Evolutionary conservation across 2,329 filamentous ascomycete genomes (phyloP).

Genomic region (Triangularia setosa): DNA sequence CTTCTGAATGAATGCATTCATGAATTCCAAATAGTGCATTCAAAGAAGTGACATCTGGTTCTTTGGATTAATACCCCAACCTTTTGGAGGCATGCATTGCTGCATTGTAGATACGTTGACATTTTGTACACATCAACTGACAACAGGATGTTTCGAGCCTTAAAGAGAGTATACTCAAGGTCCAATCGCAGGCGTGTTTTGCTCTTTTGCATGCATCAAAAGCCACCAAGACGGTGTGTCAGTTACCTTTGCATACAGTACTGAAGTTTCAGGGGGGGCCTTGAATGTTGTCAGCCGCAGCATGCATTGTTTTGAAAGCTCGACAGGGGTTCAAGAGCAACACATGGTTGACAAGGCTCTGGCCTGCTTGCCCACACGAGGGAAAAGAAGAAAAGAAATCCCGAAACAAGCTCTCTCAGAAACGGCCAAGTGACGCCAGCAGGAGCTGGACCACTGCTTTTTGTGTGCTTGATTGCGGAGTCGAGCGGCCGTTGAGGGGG

Average conservation of each 20-base stretch:
- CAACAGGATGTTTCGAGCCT: not conserved
- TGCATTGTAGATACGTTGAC: not conserved
- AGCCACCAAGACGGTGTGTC: not conserved
- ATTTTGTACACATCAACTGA: not conserved
- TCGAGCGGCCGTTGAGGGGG: not conserved
- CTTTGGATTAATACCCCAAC: no score
- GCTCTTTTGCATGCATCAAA: not conserved
- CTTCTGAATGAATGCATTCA: not conserved
- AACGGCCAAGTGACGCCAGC: not conserved
- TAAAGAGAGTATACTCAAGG: not conserved
- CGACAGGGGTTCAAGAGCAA: not conserved
- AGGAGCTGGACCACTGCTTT: not conserved
- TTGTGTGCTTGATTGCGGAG: not conserved
- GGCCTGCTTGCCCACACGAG: not conserved
- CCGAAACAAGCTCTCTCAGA: not conserved
- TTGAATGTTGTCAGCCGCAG: not conserved
- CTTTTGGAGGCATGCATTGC: not conserved
- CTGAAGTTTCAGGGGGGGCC: not conserved
- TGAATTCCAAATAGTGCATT: not conserved
- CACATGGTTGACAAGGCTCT: not conserved
- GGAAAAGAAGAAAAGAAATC: not conserved
- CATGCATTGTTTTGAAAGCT: not conserved
- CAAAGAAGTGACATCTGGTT: no score
- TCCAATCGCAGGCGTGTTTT: not conserved
- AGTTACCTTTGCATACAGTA: not conserved